Evolutionary conservation across 2,329 filamentous ascomycete genomes (phyloP).

Genomic region (Rhynchosporium graminicola): DNA sequence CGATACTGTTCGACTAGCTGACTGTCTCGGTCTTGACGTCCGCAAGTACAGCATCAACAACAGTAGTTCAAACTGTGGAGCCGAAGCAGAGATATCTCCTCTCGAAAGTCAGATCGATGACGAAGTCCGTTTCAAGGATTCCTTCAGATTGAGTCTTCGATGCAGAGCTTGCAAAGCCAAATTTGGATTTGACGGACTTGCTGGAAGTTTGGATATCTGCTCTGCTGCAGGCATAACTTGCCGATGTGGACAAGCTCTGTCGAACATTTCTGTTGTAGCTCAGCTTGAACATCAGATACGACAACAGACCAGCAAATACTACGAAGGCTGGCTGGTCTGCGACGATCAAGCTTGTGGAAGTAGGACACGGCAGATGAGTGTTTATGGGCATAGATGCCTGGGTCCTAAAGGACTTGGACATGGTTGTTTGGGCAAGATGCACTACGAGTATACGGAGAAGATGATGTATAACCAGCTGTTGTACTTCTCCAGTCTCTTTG

Average conservation of each 20-base stretch:
- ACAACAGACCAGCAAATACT: constrained; percentile 77
- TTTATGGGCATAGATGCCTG: constrained; percentile 87
- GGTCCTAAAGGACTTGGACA: constrained; percentile 82
- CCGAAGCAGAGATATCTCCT: constrained; percentile 77
- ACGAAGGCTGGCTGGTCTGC: constrained; percentile 88
- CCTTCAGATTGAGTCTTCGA: constrained; percentile 71
- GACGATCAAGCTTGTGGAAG: constrained; percentile 85
- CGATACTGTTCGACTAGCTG: constrained; percentile 83
- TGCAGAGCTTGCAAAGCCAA: constrained; percentile 78
- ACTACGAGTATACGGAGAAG: constrained; percentile 84
- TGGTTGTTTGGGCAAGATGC: constrained; percentile 85
- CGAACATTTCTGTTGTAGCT: constrained; percentile 77
- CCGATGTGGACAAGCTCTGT: constrained; percentile 62
- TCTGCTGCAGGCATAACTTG: constrained; percentile 77
- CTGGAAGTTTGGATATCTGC: constrained; percentile 57
- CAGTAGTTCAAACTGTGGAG: constrained; percentile 50
- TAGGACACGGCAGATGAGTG: constrained; percentile 87
- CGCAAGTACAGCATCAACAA: constrained; percentile 79
- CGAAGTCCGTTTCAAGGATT: constrained; percentile 82
- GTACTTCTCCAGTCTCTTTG: constrained; percentile 82
- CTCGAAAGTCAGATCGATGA: constrained; percentile 95
- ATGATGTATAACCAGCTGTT: constrained; percentile 92
- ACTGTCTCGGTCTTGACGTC: constrained; percentile 89
- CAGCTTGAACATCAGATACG: constrained; percentile 87
- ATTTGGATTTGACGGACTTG: constrained; percentile 76